These are phyloP conservation scores for Suillus lakei DNA, from an alignment of 768 basidiomycete genomes.

Conservation along the genomic window DNA sequence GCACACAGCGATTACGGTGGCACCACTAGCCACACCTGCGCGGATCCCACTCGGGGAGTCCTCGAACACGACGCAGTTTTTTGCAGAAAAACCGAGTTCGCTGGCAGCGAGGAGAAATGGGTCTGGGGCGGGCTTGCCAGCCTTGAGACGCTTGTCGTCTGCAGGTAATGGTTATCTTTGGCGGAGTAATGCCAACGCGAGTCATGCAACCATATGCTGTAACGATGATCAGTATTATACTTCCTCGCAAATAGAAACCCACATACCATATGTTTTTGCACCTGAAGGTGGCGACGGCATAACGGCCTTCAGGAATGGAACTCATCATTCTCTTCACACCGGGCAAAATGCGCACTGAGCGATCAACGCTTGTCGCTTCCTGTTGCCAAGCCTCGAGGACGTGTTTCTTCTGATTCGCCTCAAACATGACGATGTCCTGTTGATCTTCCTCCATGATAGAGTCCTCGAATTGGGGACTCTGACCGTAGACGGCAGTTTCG, in stretches of 20 bases:
- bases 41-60: constrained; percentile 71
- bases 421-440: constrained; percentile 35
- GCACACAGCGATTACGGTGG: constrained; percentile 74
- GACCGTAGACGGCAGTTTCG: constrained; percentile 29
- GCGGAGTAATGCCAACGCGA: constrained; percentile 70
- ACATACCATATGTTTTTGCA: constrained; percentile 68
- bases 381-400: constrained; percentile 55
- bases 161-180: constrained; percentile 75
- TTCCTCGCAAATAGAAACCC: not conserved
- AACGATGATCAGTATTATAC: not conserved
- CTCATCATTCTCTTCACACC: constrained; percentile 69
- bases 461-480: constrained; percentile 30
- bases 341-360: constrained; percentile 72
- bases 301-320: constrained; percentile 66
- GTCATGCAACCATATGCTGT: constrained; percentile 70
- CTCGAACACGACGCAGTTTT: constrained; percentile 77
- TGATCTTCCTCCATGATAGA: constrained; percentile 40
- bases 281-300: constrained; percentile 78
- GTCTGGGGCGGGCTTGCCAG: constrained; percentile 66
- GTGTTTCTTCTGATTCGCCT: constrained; percentile 34
- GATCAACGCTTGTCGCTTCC: constrained; percentile 60
- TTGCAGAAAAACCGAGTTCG: constrained; percentile 58
- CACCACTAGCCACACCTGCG: constrained; percentile 74
- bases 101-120: constrained; percentile 67
- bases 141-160: constrained; percentile 74